Evolutionary conservation across 2,329 filamentous ascomycete genomes (phyloP).

Genomic region (Penicillium rolfsii): DNA sequence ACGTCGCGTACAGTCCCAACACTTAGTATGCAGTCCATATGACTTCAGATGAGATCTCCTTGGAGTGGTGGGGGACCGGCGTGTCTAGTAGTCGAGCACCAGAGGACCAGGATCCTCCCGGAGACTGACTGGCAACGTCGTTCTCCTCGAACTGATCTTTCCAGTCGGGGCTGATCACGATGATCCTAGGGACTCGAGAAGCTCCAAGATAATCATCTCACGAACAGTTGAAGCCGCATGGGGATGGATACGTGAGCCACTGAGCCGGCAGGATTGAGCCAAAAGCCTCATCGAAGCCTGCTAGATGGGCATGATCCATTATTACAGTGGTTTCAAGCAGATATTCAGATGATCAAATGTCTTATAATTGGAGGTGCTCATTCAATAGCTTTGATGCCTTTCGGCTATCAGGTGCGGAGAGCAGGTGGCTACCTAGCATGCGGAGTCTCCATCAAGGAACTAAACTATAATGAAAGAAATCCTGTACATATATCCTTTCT

Average conservation of each 20-base stretch:
- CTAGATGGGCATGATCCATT: neutral
- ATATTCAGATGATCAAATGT: neutral
- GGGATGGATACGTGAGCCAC: neutral
- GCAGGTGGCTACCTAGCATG: too few relatives aligned
- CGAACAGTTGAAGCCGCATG: neutral
- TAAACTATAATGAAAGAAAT: neutral
- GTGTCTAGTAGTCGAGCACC: conserved; percentile 11
- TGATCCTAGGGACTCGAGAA: neutral
- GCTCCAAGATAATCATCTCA: neutral
- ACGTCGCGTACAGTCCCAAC: conserved; percentile 1
- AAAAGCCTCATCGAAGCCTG: neutral
- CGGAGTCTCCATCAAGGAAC: neutral
- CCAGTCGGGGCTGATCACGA: neutral
- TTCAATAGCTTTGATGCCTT: neutral
- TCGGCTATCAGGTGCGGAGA: neutral
- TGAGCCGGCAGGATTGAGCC: neutral
- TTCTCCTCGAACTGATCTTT: neutral
- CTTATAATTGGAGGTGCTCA: neutral
- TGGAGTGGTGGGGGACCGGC: conserved; percentile 30
- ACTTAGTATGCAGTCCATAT: too few relatives aligned
- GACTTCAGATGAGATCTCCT: conserved; percentile 19
- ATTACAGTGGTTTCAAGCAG: neutral
- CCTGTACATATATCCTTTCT: neutral
- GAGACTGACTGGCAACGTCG: neutral
- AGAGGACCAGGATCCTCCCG: neutral